phyloP scores from a whole-genome alignment of 176 grass and related monocot species.

The Carex cristatella region DNA sequence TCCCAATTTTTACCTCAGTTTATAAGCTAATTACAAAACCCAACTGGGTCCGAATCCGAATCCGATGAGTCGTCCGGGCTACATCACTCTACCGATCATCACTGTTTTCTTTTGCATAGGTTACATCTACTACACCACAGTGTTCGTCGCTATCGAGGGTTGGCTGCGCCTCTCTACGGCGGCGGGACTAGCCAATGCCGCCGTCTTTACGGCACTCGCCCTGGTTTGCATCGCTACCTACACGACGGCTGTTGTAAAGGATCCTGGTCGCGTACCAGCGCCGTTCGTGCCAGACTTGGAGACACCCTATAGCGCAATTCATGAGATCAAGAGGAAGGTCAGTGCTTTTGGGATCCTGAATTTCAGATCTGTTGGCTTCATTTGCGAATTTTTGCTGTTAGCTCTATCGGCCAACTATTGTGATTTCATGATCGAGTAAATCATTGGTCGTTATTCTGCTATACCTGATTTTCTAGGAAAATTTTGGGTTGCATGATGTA shows the following conservation, averaged over 20 bases:
- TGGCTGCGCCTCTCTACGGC: conserved; percentile 75
- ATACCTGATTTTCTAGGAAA: neutral
- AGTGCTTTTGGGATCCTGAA: neutral
- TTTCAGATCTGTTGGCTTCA: conserved; percentile 28
- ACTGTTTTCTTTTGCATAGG: conserved; percentile 66
- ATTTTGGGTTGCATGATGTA: neutral
- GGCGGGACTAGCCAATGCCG: conserved; percentile 61
- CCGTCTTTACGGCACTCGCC: conserved; percentile 47
- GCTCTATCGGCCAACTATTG: neutral
- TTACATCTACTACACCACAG: conserved; percentile 85
- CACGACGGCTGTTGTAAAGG: conserved; percentile 46
- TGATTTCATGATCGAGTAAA: neutral
- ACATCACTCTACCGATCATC: conserved; percentile 86
- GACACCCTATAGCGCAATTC: conserved; percentile 44
- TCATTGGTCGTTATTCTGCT: neutral
- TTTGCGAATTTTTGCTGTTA: neutral
- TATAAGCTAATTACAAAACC: neutral
- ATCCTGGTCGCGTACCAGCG: conserved; percentile 82
- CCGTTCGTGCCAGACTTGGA: conserved; percentile 84
- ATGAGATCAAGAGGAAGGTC: conserved; percentile 96
- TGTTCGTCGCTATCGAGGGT: conserved; percentile 72
- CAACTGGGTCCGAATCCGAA: conserved; percentile 3
- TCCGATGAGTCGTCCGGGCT: conserved; percentile 52
- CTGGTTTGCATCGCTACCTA: conserved; percentile 55
- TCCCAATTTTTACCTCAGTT: neutral